Evolutionary conservation across 805 yeast species (phyloP).

Genomic region (Wickerhamomyces bisporus): DNA sequence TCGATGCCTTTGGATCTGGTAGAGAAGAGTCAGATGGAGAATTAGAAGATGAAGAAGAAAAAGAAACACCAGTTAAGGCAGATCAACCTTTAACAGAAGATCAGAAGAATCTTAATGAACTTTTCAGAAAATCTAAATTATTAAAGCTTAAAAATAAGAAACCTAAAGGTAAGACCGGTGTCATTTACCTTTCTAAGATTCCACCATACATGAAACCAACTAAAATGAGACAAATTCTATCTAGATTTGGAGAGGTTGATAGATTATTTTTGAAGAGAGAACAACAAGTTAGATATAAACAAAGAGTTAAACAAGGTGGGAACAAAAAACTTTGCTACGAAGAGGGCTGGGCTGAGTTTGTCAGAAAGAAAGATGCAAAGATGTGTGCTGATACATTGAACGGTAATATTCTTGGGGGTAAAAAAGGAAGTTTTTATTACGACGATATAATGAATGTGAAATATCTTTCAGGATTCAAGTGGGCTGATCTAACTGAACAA

Average conservation of each 20-base stretch:
- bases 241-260: conserved; percentile 84
- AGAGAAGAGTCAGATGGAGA: conserved; percentile 19
- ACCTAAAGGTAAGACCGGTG: conserved; percentile 71
- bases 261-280: conserved; percentile 86
- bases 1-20: conserved; percentile 13
- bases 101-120: conserved; percentile 29
- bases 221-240: conserved; percentile 74
- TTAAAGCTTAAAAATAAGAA: conserved; percentile 52
- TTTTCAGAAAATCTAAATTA: conserved; percentile 52
- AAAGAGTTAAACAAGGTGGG: conserved; percentile 82
- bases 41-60: conserved; percentile 15
- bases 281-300: conserved; percentile 54
- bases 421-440: conserved; percentile 82
- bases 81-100: conserved; percentile 16
- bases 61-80: conserved; percentile 13
- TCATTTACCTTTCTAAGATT: conserved; percentile 81
- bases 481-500: conserved; percentile 92
- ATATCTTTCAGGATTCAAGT: conserved; percentile 86
- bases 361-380: conserved; percentile 80
- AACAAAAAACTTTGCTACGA: conserved; percentile 82
- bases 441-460: conserved; percentile 92
- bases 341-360: conserved; percentile 97
- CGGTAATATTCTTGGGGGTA: conserved; percentile 88
- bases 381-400: conserved; percentile 81
- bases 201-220: conserved; percentile 98